Conservation (phyloP, 1,284 basidiomycete species). For the Phlebopus sp. region DNA sequence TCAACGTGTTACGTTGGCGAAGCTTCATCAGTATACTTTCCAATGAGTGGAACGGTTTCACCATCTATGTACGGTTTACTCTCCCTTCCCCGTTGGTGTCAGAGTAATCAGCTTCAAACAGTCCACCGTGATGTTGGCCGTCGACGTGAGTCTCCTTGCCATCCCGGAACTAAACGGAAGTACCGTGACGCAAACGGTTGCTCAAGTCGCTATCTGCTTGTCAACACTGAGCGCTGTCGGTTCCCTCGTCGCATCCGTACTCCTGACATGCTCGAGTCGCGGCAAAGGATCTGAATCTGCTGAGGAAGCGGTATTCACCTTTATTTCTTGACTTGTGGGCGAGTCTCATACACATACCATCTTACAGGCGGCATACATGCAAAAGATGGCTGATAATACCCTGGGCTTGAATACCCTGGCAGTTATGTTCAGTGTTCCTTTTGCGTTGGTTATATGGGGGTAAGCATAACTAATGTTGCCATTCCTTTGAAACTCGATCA, state of each 20-base stretch:
- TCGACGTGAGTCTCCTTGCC: conserved; percentile 7
- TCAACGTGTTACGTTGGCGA: conserved; percentile 38
- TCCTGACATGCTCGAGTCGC: conserved; percentile 5
- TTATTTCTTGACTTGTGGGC: neutral
- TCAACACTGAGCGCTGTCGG: conserved; percentile 5
- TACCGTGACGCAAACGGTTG: conserved; percentile 13
- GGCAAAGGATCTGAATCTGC: neutral
- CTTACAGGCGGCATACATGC: conserved; percentile 3
- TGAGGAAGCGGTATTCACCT: neutral
- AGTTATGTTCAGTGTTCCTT: conserved; percentile 29
- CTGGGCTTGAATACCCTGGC: conserved; percentile 22
- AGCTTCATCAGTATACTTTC: conserved; percentile 2
- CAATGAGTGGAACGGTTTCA: conserved; percentile 7
- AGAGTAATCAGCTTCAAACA: neutral
- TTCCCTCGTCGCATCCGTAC: conserved; percentile 34
- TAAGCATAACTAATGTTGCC: neutral
- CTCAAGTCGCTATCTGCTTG: neutral
- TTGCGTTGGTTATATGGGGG: conserved; percentile 30
- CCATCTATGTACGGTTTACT: neutral
- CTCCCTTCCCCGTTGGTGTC: neutral
- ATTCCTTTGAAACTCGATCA: no score
- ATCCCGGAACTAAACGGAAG: neutral
- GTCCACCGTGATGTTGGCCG: conserved; percentile 12
- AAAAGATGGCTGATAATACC: neutral
- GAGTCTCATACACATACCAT: neutral